Evolutionary conservation across 1,284 basidiomycete genomes (phyloP).

Genomic region (Boletus hoseneyae): DNA sequence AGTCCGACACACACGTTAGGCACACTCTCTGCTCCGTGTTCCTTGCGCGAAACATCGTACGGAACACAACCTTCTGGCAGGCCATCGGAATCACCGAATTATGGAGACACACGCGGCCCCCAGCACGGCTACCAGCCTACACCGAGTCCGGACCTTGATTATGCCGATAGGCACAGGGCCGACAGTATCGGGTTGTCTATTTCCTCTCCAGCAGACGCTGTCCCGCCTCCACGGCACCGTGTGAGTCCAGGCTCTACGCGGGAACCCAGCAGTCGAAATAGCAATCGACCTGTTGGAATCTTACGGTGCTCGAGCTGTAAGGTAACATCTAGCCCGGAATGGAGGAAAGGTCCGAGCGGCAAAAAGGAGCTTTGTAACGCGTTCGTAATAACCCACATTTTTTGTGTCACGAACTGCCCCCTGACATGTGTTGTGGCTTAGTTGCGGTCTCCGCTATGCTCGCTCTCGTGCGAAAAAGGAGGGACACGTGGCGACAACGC

Average conservation of each 20-base stretch:
- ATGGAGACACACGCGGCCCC: slow-evolving; percentile 27
- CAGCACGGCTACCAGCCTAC: slow-evolving; percentile 37
- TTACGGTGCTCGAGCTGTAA: slow-evolving; percentile 81
- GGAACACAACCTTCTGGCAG: slow-evolving; percentile 22
- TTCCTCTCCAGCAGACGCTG: slow-evolving; percentile 41
- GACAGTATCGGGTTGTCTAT: slow-evolving; percentile 24
- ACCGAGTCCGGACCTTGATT: slow-evolving; percentile 41
- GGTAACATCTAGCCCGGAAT: slow-evolving; percentile 85
- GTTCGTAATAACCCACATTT: slow-evolving; percentile 47
- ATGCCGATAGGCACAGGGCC: slow-evolving; percentile 35
- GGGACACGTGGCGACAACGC: slow-evolving; percentile 42
- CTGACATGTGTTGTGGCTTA: slow-evolving; percentile 35
- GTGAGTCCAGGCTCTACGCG: slow-evolving; percentile 41
- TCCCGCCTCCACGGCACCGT: slow-evolving; percentile 64
- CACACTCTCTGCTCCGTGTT: slow-evolving; percentile 29
- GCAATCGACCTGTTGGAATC: slow-evolving; percentile 71
- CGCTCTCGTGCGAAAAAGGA: slow-evolving; percentile 82
- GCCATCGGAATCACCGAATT: slow-evolving; percentile 25
- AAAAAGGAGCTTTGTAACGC: slow-evolving; percentile 94
- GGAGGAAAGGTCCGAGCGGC: slow-evolving; percentile 88
- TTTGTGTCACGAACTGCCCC: slow-evolving; percentile 15
- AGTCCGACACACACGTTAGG: slow-evolving; percentile 36
- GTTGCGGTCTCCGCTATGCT: slow-evolving; percentile 78
- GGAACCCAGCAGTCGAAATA: slow-evolving; percentile 30
- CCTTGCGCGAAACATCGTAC: slow-evolving; percentile 31